Evolutionary conservation across 2,329 filamentous ascomycete genomes (phyloP).

Genomic region (Aureobasidium sp.): DNA sequence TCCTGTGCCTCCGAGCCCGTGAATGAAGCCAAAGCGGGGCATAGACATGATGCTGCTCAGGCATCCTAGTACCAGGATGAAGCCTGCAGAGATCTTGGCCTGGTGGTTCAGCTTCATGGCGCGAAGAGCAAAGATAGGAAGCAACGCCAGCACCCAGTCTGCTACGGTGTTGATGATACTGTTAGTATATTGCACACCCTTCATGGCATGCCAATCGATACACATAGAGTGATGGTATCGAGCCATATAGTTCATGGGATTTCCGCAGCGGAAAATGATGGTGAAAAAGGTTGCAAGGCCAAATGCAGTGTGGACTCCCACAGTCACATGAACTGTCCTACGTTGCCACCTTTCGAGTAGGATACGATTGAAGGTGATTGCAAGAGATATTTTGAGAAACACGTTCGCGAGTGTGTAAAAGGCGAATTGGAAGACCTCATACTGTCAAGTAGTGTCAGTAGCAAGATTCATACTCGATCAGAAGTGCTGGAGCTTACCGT

Average conservation of each 20-base stretch:
- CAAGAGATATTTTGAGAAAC: slow-evolving; percentile 38
- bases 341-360: slow-evolving; percentile 34
- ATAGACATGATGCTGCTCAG: slow-evolving; percentile 4
- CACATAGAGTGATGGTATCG: neutral
- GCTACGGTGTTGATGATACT: slow-evolving; percentile 6
- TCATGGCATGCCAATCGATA: slow-evolving; percentile 16
- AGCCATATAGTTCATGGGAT: neutral
- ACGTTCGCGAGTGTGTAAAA: slow-evolving; percentile 36
- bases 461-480: neutral
- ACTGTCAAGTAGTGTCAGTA: slow-evolving; percentile 16
- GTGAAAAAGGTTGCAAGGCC: slow-evolving; percentile 28
- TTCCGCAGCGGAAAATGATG: slow-evolving; percentile 7
- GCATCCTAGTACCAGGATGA: slow-evolving; percentile 3
- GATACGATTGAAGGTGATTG: slow-evolving; percentile 39
- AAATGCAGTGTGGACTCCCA: slow-evolving; percentile 25
- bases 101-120: neutral
- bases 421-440: slow-evolving; percentile 28
- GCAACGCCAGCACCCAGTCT: neutral
- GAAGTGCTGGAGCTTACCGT: neutral
- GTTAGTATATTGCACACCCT: slow-evolving; percentile 11
- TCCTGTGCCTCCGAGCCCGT: neutral
- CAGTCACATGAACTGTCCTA: slow-evolving; percentile 22
- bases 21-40: slow-evolving; percentile 5
- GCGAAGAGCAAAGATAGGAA: slow-evolving; percentile 11
- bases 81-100: slow-evolving; percentile 3